These are phyloP conservation scores for Aspergillus clavatus DNA, from an alignment of 2,329 filamentous ascomycete genomes.

Conservation along the genomic window DNA sequence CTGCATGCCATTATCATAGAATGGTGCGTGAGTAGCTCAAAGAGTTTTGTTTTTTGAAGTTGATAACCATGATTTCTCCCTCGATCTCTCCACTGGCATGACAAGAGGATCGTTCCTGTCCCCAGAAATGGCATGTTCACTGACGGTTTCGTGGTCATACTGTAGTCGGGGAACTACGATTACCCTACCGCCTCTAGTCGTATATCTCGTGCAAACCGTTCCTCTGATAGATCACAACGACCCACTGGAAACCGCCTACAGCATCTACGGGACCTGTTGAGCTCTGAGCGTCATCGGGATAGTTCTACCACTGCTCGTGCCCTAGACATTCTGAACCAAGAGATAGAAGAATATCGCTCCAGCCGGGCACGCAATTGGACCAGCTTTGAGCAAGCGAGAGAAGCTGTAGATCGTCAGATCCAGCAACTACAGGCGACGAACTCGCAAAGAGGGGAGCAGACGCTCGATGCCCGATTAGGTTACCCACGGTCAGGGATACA, in stretches of 20 bases:
- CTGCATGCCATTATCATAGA: constrained; percentile 5
- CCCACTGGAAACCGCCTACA: constrained; percentile 27
- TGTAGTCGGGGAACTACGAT: constrained; percentile 42
- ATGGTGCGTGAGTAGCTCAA: constrained; percentile 15
- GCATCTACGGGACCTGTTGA: constrained; percentile 37
- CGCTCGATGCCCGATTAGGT: constrained; percentile 12
- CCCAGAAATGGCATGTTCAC: constrained; percentile 2
- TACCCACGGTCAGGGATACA: constrained; percentile 12
- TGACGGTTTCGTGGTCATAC: constrained; percentile 14
- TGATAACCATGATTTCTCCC: not conserved
- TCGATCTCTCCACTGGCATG: not conserved
- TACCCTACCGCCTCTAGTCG: constrained; percentile 37
- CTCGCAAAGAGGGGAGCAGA: constrained; percentile 9
- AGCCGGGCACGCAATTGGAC: constrained; percentile 22
- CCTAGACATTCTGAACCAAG: constrained; percentile 37
- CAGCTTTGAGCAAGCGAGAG: constrained; percentile 24
- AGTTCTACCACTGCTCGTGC: constrained; percentile 29
- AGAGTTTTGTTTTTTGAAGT: not conserved
- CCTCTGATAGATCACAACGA: constrained; percentile 20
- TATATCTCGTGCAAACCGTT: constrained; percentile 19
- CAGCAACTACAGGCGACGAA: constrained; percentile 18
- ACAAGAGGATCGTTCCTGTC: not conserved
- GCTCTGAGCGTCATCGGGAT: constrained; percentile 31
- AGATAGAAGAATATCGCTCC: constrained; percentile 31
- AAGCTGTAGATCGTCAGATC: constrained; percentile 23